Percentiles rank a stretch among this genome's conserved stretches.
Evolutionary conservation across 1,284 basidiomycete genomes (phyloP).

Genomic region (Apiotrichum mycotoxinovorans): DNA sequence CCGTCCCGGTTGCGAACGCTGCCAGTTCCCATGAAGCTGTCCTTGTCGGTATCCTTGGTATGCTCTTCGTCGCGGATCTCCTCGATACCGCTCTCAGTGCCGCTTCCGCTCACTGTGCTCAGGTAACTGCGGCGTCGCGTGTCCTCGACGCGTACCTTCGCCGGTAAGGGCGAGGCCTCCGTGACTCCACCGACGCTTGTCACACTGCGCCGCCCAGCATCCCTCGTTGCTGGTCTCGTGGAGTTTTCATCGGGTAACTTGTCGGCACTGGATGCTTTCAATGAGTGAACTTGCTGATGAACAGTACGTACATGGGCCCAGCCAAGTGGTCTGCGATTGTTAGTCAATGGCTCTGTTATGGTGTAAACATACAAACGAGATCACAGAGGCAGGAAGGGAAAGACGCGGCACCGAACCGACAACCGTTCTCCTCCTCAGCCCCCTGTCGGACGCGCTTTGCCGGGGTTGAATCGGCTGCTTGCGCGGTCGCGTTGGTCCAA

Average conservation of each 20-base stretch:
- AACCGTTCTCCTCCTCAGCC: neutral
- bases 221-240: neutral
- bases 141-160: neutral
- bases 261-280: neutral
- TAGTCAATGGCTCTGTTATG: neutral
- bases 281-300: too few species aligned
- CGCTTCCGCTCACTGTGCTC: neutral
- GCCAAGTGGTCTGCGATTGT: neutral
- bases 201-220: neutral
- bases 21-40: neutral
- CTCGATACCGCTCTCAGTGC: neutral
- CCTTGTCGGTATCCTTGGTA: neutral
- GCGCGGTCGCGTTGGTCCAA: neutral
- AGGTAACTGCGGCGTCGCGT: neutral
- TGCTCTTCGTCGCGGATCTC: neutral
- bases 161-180: neutral
- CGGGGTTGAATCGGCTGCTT: constrained; percentile 42
- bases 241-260: neutral
- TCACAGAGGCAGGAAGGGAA: neutral
- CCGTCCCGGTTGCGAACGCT: neutral
- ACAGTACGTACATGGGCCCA: neutral
- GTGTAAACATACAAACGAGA: neutral
- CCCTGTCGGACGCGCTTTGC: neutral
- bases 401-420: neutral
- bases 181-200: neutral